Conservation (phyloP, 2,329 filamentous ascomycete genomes). For the Beauveria australis region DNA sequence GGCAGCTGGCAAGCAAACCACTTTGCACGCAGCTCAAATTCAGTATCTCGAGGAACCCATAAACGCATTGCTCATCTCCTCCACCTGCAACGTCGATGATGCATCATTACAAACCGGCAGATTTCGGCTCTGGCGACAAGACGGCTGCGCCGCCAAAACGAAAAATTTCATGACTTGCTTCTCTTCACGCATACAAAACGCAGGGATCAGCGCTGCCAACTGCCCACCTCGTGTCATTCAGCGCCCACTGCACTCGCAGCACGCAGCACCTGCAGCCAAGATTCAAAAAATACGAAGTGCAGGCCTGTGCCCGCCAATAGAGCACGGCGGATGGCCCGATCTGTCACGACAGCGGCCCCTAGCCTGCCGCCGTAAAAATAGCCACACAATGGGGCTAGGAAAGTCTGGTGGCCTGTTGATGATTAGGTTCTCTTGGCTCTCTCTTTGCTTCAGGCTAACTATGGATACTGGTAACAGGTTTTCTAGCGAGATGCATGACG, state of each 20-base stretch:
- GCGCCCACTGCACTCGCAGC: background rate
- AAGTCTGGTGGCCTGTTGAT: background rate
- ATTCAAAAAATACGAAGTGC: conserved; percentile 8
- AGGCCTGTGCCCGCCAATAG: background rate
- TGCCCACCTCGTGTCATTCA: conserved; percentile 6
- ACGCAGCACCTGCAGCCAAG: conserved; percentile 4
- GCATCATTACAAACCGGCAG: background rate
- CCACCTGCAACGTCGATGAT: background rate
- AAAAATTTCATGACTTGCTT: background rate
- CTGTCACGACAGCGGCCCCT: background rate
- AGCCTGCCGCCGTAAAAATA: background rate
- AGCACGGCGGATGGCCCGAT: conserved; percentile 1
- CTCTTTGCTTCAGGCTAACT: too few species aligned
- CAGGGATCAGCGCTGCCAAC: background rate
- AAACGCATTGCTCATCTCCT: too few species aligned
- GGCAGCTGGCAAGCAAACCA: conserved; percentile 2
- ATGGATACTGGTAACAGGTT: background rate
- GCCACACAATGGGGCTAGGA: background rate
- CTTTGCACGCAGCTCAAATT: background rate
- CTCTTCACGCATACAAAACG: background rate
- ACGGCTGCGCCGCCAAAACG: background rate
- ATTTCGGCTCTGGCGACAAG: background rate
- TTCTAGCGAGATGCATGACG: background rate
- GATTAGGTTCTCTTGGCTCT: background rate
- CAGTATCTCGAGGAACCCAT: background rate